phyloP scores from a whole-genome alignment of 768 basidiomycete genomes.

The Suillus variegatus region DNA sequence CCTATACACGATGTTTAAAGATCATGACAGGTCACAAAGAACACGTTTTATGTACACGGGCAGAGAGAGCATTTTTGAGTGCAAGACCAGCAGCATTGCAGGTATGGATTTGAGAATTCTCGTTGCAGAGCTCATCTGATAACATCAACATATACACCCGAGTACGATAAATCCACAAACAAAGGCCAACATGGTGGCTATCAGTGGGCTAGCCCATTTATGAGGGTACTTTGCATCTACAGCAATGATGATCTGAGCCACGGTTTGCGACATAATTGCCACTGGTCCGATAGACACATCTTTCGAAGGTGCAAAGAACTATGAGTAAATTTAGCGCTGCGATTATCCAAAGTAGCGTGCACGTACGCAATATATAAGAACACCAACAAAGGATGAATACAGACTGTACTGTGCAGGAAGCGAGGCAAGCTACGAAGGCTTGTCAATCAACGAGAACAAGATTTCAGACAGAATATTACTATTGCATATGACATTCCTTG shows the following conservation, averaged over 20 bases:
- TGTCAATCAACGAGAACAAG: not conserved
- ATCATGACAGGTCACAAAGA: slow-evolving; percentile 14
- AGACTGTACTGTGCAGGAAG: slow-evolving; percentile 88
- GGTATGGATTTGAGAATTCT: slow-evolving; percentile 66
- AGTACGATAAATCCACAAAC: slow-evolving; percentile 91
- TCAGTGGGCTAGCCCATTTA: slow-evolving; percentile 67
- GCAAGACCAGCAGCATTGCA: slow-evolving; percentile 95
- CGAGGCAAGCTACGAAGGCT: slow-evolving; percentile 64
- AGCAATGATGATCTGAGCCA: too few relatives aligned
- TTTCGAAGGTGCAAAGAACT: too few relatives aligned
- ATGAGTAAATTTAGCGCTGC: too few relatives aligned
- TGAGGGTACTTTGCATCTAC: slow-evolving; percentile 56
- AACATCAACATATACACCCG: slow-evolving; percentile 92
- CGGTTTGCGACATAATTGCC: too few relatives aligned
- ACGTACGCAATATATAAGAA: slow-evolving; percentile 61
- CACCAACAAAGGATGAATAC: slow-evolving; percentile 91
- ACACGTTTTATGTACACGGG: slow-evolving; percentile 65
- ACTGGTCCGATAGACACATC: too few relatives aligned
- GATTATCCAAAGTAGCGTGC: too few relatives aligned
- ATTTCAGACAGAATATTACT: slow-evolving; percentile 36
- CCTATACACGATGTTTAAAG: slow-evolving; percentile 49
- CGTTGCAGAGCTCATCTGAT: slow-evolving; percentile 82
- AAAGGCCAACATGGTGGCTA: slow-evolving; percentile 84
- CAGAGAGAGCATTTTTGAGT: slow-evolving; percentile 91
- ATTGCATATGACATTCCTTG: too few relatives aligned